These are phyloP conservation scores for Ophiostoma pallidulum DNA, from an alignment of 2,329 filamentous ascomycete species.

Conservation along the genomic window DNA sequence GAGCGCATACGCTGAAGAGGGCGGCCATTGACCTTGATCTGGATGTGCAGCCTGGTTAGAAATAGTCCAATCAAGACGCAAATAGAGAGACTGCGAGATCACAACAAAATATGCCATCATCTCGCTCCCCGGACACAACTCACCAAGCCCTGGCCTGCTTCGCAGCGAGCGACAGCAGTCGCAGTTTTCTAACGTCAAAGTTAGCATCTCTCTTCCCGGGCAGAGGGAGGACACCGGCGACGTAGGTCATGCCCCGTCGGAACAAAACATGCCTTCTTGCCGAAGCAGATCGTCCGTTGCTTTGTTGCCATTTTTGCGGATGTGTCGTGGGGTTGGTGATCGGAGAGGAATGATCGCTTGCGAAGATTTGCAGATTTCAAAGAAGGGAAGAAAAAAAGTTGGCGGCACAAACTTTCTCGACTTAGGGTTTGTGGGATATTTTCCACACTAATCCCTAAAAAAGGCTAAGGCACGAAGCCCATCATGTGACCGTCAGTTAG, in stretches of 20 bases:
- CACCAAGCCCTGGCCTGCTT: slow-evolving; percentile 56
- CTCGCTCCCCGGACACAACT: no score
- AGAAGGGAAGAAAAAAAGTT: neutral
- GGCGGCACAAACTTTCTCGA: slow-evolving; percentile 5
- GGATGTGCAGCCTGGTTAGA: slow-evolving; percentile 1
- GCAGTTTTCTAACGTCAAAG: slow-evolving; percentile 54
- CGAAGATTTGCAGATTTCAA: slow-evolving; percentile 2
- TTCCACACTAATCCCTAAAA: neutral
- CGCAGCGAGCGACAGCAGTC: slow-evolving; percentile 85
- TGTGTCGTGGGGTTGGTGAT: slow-evolving; percentile 11
- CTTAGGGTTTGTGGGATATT: slow-evolving; percentile 13
- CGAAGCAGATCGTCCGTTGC: slow-evolving; percentile 94
- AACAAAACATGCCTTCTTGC: slow-evolving; percentile 57
- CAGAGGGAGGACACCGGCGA: no score
- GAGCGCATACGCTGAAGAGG: slow-evolving; percentile 46
- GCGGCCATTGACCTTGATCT: slow-evolving; percentile 93
- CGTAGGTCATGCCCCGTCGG: neutral
- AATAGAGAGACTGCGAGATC: neutral
- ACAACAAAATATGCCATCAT: neutral
- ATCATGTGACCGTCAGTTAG: neutral
- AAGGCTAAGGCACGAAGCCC: neutral
- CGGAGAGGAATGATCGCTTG: slow-evolving; percentile 2
- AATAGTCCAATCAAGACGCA: neutral
- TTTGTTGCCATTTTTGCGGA: slow-evolving; percentile 61
- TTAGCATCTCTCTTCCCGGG: slow-evolving; percentile 3